Percentiles rank a stretch among this genome's conserved stretches.
phyloP scores from a whole-genome alignment of 192 early-diverging fungal genomes.

The Paraglomus occultum region DNA sequence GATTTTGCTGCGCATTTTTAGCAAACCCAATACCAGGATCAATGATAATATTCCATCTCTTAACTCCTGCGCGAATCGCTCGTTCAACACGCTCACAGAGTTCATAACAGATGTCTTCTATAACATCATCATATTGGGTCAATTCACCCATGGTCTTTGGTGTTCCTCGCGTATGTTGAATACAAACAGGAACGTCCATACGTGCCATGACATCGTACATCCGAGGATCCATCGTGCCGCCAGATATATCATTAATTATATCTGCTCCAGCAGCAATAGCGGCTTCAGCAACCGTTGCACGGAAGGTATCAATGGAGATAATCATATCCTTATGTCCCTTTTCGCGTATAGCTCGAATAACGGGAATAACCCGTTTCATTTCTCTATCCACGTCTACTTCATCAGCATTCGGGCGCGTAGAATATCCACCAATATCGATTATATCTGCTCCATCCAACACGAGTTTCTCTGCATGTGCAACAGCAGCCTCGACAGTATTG shows the following conservation, averaged over 20 bases:
- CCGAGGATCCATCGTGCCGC: slow-evolving; percentile 72
- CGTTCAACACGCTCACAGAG: slow-evolving; percentile 64
- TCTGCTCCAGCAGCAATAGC: slow-evolving; percentile 91
- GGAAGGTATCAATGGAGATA: slow-evolving; percentile 94
- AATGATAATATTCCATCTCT: slow-evolving; percentile 94
- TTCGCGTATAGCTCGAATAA: slow-evolving; percentile 73
- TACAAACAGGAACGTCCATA: slow-evolving; percentile 75
- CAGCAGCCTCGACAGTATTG: slow-evolving; percentile 60
- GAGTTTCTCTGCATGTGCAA: slow-evolving; percentile 65
- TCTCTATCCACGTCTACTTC: slow-evolving; percentile 72
- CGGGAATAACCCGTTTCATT: slow-evolving; percentile 80
- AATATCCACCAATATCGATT: slow-evolving; percentile 94
- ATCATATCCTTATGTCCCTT: slow-evolving; percentile 56
- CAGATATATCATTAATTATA: slow-evolving; percentile 94
- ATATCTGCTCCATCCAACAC: slow-evolving; percentile 79
- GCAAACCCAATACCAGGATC: slow-evolving; percentile 99
- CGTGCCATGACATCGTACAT: slow-evolving; percentile 83
- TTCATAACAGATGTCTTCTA: slow-evolving; percentile 66
- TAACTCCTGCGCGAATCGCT: slow-evolving; percentile 78
- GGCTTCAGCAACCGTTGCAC: slow-evolving; percentile 76
- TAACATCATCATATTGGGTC: slow-evolving; percentile 69
- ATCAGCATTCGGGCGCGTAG: slow-evolving; percentile 83
- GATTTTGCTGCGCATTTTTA: slow-evolving; percentile 83
- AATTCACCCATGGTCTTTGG: slow-evolving; percentile 91
- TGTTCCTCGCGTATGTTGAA: slow-evolving; percentile 99